Evolutionary conservation across 257 asterid species (phyloP).

Genomic region (Apocynum venetum): DNA sequence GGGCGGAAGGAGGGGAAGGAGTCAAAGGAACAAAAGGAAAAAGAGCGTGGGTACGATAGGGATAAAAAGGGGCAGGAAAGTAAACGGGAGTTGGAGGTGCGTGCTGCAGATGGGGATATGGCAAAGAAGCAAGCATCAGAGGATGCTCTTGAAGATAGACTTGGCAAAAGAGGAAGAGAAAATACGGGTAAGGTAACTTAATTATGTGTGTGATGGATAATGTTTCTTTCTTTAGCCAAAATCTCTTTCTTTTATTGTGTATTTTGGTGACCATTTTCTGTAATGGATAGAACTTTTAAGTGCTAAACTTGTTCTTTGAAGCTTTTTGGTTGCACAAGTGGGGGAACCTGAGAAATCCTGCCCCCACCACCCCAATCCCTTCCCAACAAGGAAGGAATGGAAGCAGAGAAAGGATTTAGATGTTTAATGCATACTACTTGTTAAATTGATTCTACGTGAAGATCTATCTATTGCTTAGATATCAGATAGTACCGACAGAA

Average conservation of each 20-base stretch:
- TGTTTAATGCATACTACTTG: not conserved
- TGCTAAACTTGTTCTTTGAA: not conserved
- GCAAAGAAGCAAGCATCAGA: conserved; percentile 57
- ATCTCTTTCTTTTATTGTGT: conserved; percentile 8
- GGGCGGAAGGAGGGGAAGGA: conserved; percentile 69
- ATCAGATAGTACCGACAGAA: not conserved
- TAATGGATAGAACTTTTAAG: not conserved
- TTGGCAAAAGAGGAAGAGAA: conserved; percentile 61
- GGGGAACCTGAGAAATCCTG: not conserved
- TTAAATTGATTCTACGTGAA: not conserved
- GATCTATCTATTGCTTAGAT: not conserved
- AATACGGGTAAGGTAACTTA: conserved; percentile 73
- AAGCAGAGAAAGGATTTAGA: not conserved
- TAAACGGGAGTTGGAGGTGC: conserved; percentile 46
- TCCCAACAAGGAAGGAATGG: too few relatives aligned
- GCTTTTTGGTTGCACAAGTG: not conserved
- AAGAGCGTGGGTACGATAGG: conserved; percentile 68
- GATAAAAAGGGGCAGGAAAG: conserved; percentile 64
- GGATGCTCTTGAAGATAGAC: conserved; percentile 59
- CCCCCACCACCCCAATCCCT: not conserved
- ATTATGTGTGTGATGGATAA: conserved; percentile 18
- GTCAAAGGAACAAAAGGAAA: conserved; percentile 64
- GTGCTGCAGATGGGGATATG: conserved; percentile 34
- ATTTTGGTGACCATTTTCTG: not conserved
- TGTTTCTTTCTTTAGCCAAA: conserved; percentile 7